Percentiles rank a stretch among this genome's conserved stretches.
Conservation (phyloP, 2,329 filamentous ascomycete species). For the Phoma sp. region DNA sequence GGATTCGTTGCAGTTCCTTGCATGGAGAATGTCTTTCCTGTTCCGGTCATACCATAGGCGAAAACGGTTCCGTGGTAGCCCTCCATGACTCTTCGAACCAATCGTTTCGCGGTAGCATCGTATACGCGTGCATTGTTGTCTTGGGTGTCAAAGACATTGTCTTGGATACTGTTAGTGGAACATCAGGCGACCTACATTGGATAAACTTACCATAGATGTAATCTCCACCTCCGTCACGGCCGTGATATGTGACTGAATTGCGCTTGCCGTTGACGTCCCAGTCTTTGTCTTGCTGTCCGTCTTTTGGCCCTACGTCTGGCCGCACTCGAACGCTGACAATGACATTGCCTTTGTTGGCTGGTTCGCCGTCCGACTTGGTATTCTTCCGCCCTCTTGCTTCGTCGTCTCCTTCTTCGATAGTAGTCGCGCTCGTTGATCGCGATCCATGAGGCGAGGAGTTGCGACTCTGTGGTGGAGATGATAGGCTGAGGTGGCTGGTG, state of each 20-base stretch:
- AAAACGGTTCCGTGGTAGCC: constrained; percentile 98
- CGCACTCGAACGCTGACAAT: constrained; percentile 93
- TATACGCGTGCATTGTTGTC: constrained; percentile 96
- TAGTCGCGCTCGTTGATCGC: constrained; percentile 86
- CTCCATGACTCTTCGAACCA: constrained; percentile 97
- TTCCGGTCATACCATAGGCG: constrained; percentile 98
- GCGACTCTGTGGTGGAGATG: constrained; percentile 85
- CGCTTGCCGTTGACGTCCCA: constrained; percentile 91
- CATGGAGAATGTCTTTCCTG: constrained; percentile 99
- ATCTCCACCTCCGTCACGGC: constrained; percentile 85
- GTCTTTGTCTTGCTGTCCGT: constrained; percentile 75
- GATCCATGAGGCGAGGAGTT: constrained; percentile 93
- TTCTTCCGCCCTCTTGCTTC: constrained; percentile 58
- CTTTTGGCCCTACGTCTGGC: constrained; percentile 75
- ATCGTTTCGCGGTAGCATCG: constrained; percentile 88
- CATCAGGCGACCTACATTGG: constrained; percentile 22
- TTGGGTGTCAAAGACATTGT: constrained; percentile 94
- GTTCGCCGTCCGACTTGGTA: constrained; percentile 38
- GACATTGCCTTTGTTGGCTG: constrained; percentile 76
- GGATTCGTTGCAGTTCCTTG: constrained; percentile 95
- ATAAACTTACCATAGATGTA: constrained; percentile 81
- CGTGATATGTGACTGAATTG: constrained; percentile 81
- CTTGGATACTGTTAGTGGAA: constrained; percentile 56
- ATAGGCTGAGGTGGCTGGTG: constrained; percentile 71
- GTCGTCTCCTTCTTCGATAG: constrained; percentile 82